Conservation (phyloP, 2,329 filamentous ascomycete genomes). For the Colletotrichum shisoi region DNA sequence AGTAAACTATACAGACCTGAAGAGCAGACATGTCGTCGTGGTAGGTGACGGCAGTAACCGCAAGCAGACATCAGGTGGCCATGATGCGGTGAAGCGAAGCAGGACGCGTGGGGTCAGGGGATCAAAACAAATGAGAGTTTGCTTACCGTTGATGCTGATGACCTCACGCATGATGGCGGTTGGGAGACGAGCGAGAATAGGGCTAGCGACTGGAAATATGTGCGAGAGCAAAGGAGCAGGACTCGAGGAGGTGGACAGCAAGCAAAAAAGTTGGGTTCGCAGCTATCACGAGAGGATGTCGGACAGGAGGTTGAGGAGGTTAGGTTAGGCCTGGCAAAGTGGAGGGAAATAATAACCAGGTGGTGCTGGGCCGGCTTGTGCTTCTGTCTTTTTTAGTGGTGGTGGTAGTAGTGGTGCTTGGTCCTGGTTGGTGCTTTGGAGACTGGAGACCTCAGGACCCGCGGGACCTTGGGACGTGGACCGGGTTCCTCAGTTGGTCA, state of each 20-base stretch:
- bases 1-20: conserved; percentile 49
- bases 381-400: conserved; percentile 25
- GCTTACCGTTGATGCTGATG: conserved; percentile 97
- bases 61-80: conserved; percentile 38
- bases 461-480: conserved; percentile 13
- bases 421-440: conserved; percentile 14
- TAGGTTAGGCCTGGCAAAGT: conserved; percentile 30
- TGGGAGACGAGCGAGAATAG: conserved; percentile 29
- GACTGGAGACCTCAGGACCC: conserved; percentile 6
- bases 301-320: conserved; percentile 38
- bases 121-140: conserved; percentile 43
- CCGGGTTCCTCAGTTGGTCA: conserved; percentile 32
- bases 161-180: conserved; percentile 92
- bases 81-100: conserved; percentile 58
- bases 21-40: conserved; percentile 36
- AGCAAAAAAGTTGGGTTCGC: conserved; percentile 34
- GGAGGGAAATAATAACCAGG: conserved; percentile 34
- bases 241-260: conserved; percentile 26
- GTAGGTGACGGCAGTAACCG: conserved; percentile 40
- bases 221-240: conserved; percentile 23
- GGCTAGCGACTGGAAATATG: conserved; percentile 41
- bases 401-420: conserved; percentile 19
- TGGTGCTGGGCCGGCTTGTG: conserved; percentile 33
- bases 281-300: conserved; percentile 38
- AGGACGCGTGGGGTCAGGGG: conserved; percentile 50